Evolutionary conservation across 352 stramenopile genomes (phyloP).

Genomic region (Globisporangium solare): DNA sequence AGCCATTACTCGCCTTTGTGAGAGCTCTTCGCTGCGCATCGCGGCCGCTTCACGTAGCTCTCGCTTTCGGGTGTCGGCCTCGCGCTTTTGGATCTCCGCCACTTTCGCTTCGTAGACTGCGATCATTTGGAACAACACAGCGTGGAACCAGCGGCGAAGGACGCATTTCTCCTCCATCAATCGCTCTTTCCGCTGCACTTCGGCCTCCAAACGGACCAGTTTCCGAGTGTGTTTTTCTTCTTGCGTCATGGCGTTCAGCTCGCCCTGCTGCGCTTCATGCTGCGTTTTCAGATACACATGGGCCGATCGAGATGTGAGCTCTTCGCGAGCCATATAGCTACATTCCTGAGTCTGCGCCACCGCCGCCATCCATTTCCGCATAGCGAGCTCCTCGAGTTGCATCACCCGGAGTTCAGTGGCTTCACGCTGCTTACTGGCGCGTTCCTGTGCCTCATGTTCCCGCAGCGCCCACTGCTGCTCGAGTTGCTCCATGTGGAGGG

Average conservation of each 20-base stretch:
- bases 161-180: conserved; percentile 22
- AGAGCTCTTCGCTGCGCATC: conserved; percentile 51
- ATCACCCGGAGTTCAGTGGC: conserved; percentile 7
- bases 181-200: background rate
- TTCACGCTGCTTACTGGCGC: conserved; percentile 12
- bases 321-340: conserved; percentile 12
- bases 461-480: conserved; percentile 8
- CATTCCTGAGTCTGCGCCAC: background rate
- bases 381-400: conserved; percentile 18
- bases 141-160: conserved; percentile 14
- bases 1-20: conserved; percentile 19
- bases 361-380: background rate
- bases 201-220: conserved; percentile 3
- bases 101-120: conserved; percentile 9
- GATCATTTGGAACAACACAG: conserved; percentile 28
- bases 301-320: conserved; percentile 10
- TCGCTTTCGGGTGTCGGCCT: conserved; percentile 20
- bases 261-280: background rate
- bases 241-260: conserved; percentile 2
- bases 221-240: conserved; percentile 12
- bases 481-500: conserved; percentile 16
- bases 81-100: conserved; percentile 14
- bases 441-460: conserved; percentile 8
- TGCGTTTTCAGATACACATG: background rate
- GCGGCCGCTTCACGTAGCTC: conserved; percentile 28